Evolutionary conservation across 768 basidiomycete species (phyloP), one percentile per base, ranked within the genome.

Genomic region (Austroboletus eburneus): DNA sequence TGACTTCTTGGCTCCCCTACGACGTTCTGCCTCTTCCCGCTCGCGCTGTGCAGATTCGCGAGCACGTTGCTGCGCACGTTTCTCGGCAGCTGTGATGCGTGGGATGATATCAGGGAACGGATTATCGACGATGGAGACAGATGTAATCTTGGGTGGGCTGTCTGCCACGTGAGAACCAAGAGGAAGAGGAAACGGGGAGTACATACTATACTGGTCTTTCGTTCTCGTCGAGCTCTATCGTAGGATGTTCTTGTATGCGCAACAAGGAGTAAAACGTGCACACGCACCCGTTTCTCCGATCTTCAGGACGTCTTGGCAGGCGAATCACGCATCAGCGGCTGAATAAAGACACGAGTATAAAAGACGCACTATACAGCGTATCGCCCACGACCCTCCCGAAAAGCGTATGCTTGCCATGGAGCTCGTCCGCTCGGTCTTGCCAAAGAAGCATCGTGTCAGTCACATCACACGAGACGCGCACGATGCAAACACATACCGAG

Each of bases 51-150:
- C 83, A 50, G 81, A 75, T 59, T 91, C 83, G 33, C 81, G 78
- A 2, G 94, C 95, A 44, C 77, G 77, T 51, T 85, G 85, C 62
- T 99, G 96, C 0, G 75, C 84, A 33, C 84, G 78, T 51, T 87
- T 85, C 69, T 98, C 96, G 2, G 83, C 91, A 1, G 93, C 92
- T 1, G 96, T 99, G 50, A 98, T 99, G 21, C 96, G 84, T 5
- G 95, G 95, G 30, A 93, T 78, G 54, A 98, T 96, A 60, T 98
- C 94, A 44, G 85, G 80, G 63, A 96, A 97, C 0, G 96, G 95
- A 61, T 98, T 95, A 43, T 96, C 92, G 24, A 91, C 61, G 43
- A 99, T 87, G 9, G 83, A 80, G 23, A 95, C 75, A 2, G 78
- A 78, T 56, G 83, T 87, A 63, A 99, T 95, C 62, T 87, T 93